phyloP scores from a whole-genome alignment of 1,139 yeast species.

The Saccharomycopsis hybrid region DNA sequence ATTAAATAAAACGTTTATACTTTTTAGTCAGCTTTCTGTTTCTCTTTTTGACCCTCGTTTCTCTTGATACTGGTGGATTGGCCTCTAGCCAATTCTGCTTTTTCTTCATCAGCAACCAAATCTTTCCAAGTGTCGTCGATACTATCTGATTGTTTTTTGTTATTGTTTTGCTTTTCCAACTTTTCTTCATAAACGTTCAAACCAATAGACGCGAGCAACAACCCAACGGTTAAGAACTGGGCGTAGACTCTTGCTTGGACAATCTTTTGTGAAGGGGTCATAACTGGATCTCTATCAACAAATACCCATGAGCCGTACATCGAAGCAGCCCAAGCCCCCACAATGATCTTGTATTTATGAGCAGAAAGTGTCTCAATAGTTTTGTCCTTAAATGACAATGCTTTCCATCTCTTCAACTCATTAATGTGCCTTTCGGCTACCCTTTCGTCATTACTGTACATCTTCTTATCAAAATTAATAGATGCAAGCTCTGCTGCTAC shows the following conservation, averaged over 20 bases:
- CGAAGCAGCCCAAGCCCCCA: constrained; percentile 81
- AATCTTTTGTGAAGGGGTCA: constrained; percentile 77
- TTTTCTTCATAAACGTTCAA: constrained; percentile 60
- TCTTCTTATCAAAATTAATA: constrained; percentile 43
- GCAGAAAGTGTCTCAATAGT: constrained; percentile 40
- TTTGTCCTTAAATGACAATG: constrained; percentile 40
- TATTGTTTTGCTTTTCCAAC: constrained; percentile 26
- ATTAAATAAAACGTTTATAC: too few relatives aligned
- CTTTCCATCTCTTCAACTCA: constrained; percentile 47
- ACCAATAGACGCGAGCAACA: constrained; percentile 58
- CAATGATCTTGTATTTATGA: constrained; percentile 70
- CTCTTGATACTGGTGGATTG: constrained; percentile 1
- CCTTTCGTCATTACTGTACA: constrained; percentile 35
- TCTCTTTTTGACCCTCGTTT: too few relatives aligned
- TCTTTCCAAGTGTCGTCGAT: constrained; percentile 39
- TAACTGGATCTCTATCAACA: constrained; percentile 69
- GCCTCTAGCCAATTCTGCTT: constrained; percentile 27
- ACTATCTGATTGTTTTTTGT: constrained; percentile 34
- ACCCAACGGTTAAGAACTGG: constrained; percentile 66
- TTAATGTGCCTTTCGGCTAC: constrained; percentile 37
- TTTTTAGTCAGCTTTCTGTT: too few relatives aligned
- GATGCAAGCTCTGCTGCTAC: constrained; percentile 58
- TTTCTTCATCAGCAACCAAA: constrained; percentile 34
- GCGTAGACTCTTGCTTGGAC: constrained; percentile 96
- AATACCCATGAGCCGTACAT: constrained; percentile 76